phyloP scores from a whole-genome alignment of 768 basidiomycete genomes.

The Podaxis sp. region DNA sequence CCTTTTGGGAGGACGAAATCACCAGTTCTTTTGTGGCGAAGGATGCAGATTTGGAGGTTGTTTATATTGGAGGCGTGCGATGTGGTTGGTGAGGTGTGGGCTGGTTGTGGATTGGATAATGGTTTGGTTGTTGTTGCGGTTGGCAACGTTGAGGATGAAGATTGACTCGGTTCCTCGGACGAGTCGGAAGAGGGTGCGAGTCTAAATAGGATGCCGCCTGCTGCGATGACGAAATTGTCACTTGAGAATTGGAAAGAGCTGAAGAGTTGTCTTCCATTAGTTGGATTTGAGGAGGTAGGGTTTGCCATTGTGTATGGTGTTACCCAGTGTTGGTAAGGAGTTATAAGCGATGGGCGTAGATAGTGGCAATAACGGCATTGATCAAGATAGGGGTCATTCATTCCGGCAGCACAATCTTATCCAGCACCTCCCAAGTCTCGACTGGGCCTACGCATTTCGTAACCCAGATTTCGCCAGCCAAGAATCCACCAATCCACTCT shows the following conservation, averaged over 20 bases:
- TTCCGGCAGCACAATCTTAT: conserved; percentile 24
- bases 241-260: conserved; percentile 10
- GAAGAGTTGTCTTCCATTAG: neutral
- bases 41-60: conserved; percentile 36
- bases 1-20: conserved; percentile 57
- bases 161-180: neutral
- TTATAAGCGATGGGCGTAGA: neutral
- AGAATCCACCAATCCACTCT: conserved; percentile 41
- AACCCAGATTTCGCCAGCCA: conserved; percentile 54
- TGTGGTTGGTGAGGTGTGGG: no score
- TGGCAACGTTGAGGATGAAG: neutral
- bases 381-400: neutral
- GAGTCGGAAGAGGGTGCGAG: neutral
- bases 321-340: no score
- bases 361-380: neutral
- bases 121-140: neutral
- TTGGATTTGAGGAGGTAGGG: neutral
- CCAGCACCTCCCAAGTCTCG: conserved; percentile 52
- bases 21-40: conserved; percentile 28
- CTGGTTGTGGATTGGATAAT: neutral
- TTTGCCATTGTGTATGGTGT: neutral
- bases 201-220: conserved; percentile 40
- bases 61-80: conserved; percentile 3
- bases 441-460: conserved; percentile 60
- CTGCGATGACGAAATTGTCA: conserved; percentile 35